Conservation (phyloP, 441 rosid genomes). For the Flueggea neowawraea region DNA sequence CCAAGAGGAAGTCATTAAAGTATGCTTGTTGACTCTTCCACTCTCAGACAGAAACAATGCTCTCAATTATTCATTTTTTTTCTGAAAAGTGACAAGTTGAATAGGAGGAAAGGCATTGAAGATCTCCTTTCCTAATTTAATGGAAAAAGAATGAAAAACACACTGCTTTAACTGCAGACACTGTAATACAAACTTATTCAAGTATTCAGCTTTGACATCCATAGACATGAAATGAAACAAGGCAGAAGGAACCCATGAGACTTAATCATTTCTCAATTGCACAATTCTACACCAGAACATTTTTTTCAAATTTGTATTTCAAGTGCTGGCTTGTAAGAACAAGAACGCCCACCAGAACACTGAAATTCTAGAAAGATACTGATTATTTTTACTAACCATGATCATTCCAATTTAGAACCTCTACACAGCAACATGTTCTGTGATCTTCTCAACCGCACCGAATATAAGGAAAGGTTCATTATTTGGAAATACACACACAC, state of each 20-base stretch:
- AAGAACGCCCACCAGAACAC: too few relatives aligned
- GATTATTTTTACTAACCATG: neutral
- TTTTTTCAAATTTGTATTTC: neutral
- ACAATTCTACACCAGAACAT: neutral
- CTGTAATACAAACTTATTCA: too few relatives aligned
- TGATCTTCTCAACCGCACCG: too few relatives aligned
- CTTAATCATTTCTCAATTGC: neutral
- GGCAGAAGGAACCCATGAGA: neutral
- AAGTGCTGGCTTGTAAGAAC: too few relatives aligned
- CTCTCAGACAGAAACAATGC: too few relatives aligned
- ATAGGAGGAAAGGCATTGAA: neutral
- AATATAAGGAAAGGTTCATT: too few relatives aligned
- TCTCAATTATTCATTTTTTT: too few relatives aligned
- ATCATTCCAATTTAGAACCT: too few relatives aligned
- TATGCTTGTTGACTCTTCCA: too few relatives aligned
- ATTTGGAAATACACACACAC: neutral
- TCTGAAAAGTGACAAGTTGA: too few relatives aligned
- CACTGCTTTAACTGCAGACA: neutral
- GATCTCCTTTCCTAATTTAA: neutral
- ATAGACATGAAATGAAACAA: neutral
- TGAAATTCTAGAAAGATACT: neutral
- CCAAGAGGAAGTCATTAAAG: too few relatives aligned
- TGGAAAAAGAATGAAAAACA: neutral
- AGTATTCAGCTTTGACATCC: neutral
- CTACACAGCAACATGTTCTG: too few relatives aligned